Evolutionary conservation across 208 protist genomes (phyloP).

Genomic region (Trypanosoma boissoni): DNA sequence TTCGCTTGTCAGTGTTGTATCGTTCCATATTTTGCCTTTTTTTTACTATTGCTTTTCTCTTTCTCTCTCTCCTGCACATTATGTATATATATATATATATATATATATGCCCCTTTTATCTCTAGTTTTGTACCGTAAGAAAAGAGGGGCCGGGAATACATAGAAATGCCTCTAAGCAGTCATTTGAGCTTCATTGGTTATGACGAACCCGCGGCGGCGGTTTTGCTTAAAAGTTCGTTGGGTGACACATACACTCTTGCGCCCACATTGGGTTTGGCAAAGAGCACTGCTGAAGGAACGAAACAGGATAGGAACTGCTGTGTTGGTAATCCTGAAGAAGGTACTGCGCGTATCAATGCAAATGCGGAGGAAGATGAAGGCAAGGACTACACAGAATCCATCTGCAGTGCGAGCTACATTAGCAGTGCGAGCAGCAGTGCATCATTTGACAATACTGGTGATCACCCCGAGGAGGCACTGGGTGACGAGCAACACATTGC

Average conservation of each 20-base stretch:
- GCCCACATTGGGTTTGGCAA: not conserved
- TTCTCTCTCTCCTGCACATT: not conserved
- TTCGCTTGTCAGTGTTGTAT: no score
- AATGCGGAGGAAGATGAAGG: not conserved
- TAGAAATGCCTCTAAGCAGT: conserved; percentile 1
- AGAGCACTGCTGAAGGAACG: no score
- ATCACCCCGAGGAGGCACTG: not conserved
- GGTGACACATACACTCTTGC: conserved; percentile 1
- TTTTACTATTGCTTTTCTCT: not conserved
- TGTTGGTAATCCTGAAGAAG: not conserved
- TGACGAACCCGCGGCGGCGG: not conserved
- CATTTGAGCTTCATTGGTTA: conserved; percentile 22
- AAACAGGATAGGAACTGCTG: no score
- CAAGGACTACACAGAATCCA: conserved; percentile 14
- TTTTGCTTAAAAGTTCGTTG: conserved; percentile 21
- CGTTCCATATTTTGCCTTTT: not conserved
- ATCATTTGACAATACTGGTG: not conserved
- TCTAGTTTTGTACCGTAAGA: not conserved
- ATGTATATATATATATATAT: not conserved
- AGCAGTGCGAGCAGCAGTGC: conserved; percentile 17
- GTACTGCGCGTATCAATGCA: not conserved
- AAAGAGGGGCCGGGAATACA: not conserved
- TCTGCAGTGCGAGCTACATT: conserved; percentile 29
- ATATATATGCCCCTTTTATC: not conserved
- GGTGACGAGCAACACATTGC: not conserved